These are phyloP conservation scores for Pseudogymnoascus sp. DNA, from an alignment of 2,329 filamentous ascomycete genomes.

Conservation along the genomic window DNA sequence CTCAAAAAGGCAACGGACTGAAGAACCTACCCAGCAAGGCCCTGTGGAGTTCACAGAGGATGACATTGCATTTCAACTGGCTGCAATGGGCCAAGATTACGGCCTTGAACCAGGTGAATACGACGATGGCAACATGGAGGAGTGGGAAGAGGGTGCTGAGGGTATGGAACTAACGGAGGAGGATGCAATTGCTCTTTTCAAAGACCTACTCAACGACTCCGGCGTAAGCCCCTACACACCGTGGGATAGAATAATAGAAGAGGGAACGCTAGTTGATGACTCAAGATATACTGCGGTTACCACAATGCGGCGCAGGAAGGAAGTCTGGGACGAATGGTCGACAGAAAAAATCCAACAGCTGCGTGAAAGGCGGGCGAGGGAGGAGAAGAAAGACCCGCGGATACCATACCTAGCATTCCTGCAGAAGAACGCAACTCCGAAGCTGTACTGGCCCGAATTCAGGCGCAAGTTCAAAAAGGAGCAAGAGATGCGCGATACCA, in stretches of 20 bases:
- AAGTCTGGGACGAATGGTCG: constrained; percentile 80
- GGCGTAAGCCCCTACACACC: constrained; percentile 79
- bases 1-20: constrained; percentile 44
- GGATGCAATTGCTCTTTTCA: constrained; percentile 73
- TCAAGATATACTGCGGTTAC: constrained; percentile 75
- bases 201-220: constrained; percentile 77
- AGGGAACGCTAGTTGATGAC: constrained; percentile 76
- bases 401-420: constrained; percentile 79
- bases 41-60: constrained; percentile 84
- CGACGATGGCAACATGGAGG: constrained; percentile 55
- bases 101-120: constrained; percentile 72
- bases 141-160: constrained; percentile 66
- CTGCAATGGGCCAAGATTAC: constrained; percentile 82
- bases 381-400: constrained; percentile 75
- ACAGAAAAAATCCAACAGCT: constrained; percentile 67
- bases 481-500: constrained; percentile 67
- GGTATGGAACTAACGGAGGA: constrained; percentile 65
- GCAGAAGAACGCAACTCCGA: constrained; percentile 74
- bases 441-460: constrained; percentile 97
- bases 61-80: constrained; percentile 87
- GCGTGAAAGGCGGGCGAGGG: constrained; percentile 64
- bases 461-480: constrained; percentile 85
- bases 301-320: constrained; percentile 74
- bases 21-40: constrained; percentile 36
- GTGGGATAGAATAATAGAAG: constrained; percentile 85